Percentiles rank a stretch among this genome's conserved stretches.
Conservation (phyloP, 306 rosid species). For the Calophaca sinica region DNA sequence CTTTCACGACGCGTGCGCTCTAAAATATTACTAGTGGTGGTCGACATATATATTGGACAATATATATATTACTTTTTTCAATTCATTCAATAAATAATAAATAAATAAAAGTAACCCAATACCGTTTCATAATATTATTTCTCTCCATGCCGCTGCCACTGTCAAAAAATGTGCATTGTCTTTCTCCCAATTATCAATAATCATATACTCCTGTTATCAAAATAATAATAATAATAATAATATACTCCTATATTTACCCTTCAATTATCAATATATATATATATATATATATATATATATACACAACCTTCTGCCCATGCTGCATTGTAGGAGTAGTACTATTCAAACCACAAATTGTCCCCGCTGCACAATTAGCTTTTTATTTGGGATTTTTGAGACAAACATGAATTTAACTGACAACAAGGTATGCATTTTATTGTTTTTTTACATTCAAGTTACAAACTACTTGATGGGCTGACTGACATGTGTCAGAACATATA, state of each 20-base stretch:
- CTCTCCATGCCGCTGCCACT: slow-evolving; percentile 18
- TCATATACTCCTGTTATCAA: too few species aligned
- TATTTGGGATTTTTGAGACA: too few species aligned
- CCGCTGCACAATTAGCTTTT: too few species aligned
- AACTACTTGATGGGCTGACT: background rate
- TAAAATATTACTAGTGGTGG: slow-evolving; percentile 18
- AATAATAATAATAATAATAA: too few species aligned
- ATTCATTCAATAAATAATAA: too few species aligned
- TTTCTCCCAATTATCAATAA: too few species aligned
- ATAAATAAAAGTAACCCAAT: background rate
- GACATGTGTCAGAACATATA: background rate
- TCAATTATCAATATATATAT: too few species aligned
- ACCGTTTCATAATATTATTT: slow-evolving; percentile 29
- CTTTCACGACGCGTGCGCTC: slow-evolving; percentile 52
- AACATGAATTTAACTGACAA: background rate
- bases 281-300: too few species aligned
- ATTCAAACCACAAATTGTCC: too few species aligned
- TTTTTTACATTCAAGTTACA: too few species aligned
- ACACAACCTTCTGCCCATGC: slow-evolving; percentile 34
- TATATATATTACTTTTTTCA: too few species aligned
- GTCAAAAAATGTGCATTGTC: slow-evolving; percentile 20
- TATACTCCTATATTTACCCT: too few species aligned
- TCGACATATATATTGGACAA: background rate
- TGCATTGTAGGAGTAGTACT: background rate
- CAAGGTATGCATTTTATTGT: background rate